Evolutionary conservation across 2,329 filamentous ascomycete genomes (phyloP), one percentile per base, ranked within the genome.

Genomic region (Neospermospora avenae): DNA sequence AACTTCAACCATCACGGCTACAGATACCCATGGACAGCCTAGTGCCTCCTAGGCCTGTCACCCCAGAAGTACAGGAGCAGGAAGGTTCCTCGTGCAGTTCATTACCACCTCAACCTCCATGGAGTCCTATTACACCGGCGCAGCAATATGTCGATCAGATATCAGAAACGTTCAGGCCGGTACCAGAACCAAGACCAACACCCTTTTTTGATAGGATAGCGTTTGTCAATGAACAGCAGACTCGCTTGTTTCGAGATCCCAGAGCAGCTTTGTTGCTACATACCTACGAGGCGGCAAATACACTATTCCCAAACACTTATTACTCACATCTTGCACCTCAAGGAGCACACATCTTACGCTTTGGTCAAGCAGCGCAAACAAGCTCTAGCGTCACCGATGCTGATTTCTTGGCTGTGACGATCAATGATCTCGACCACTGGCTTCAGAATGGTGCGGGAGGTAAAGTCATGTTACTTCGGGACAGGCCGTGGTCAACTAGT

Each of bases 381-480:
- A 57, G 49, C 22, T 4, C n/a, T n/a, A 31, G 25, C 25, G 7
- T 42, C 13, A 2, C 52, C 6, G 57, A 57, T 28, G 58, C 57
- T 3, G 61, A 63, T 22, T 63, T 63, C 39, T 45, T 63, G 0
- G 48, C 56, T 20, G 49, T 59, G 14, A 60, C 60, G 25, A 49
- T 54, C 13, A 52, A 25, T n/a, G 57, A 60, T n/a, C 46, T 60
- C 11, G 57, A 63, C 28, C 4, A 45, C n/a, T 63, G 61, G 61
- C 49, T 63, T 2, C 20, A 35, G 10, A 49, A 51, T 52, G 61
- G 61, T 10, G 44, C 49, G 7, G 61, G 61, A n/a, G 61, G 60
- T n/a, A 63, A 60, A 45, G 42, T 63, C n/a, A 55, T 63, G 55
- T 46, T 63, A 5, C 44, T 63, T 10, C 45, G 51, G 22, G 61